Evolutionary conservation across 768 basidiomycete genomes (phyloP).

Genomic region (Leccinum variicolor): DNA sequence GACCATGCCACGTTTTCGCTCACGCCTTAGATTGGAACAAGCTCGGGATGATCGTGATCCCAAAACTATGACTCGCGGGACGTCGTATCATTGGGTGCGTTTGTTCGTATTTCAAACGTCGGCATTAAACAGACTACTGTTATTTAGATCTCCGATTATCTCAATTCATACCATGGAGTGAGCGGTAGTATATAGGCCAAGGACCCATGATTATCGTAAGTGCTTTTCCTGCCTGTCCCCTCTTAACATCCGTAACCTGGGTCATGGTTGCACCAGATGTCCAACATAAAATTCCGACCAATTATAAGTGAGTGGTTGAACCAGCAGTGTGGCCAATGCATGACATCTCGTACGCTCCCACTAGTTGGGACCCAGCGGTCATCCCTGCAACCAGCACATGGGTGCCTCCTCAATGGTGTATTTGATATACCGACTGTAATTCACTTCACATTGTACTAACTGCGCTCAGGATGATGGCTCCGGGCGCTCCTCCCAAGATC

Average conservation of each 20-base stretch:
- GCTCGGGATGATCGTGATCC: not conserved
- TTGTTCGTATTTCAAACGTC: not conserved
- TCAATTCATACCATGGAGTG: not conserved
- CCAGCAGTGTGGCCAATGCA: not conserved
- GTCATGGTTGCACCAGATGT: constrained; percentile 24
- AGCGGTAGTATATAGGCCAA: not conserved
- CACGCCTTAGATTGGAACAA: not conserved
- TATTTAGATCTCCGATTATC: not conserved
- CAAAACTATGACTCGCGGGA: not conserved
- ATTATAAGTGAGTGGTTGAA: constrained; percentile 15
- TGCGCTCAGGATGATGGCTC: constrained; percentile 19
- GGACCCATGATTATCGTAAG: not conserved
- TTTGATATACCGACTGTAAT: not conserved
- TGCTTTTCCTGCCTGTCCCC: not conserved
- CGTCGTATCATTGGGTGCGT: not conserved
- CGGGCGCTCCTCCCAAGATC: constrained; percentile 1
- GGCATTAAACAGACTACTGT: not conserved
- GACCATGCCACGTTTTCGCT: not conserved
- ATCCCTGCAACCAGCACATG: constrained; percentile 24
- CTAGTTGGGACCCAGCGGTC: constrained; percentile 24
- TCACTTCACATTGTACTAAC: not conserved
- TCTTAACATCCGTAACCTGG: not conserved
- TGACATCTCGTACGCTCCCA: not conserved
- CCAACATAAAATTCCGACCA: constrained; percentile 11
- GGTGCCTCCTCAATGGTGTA: constrained; percentile 26